Percentiles rank a stretch among this genome's conserved stretches.
These are phyloP conservation scores for Colletotrichum liaoningense DNA, from an alignment of 2,329 filamentous ascomycete genomes.

Conservation along the genomic window DNA sequence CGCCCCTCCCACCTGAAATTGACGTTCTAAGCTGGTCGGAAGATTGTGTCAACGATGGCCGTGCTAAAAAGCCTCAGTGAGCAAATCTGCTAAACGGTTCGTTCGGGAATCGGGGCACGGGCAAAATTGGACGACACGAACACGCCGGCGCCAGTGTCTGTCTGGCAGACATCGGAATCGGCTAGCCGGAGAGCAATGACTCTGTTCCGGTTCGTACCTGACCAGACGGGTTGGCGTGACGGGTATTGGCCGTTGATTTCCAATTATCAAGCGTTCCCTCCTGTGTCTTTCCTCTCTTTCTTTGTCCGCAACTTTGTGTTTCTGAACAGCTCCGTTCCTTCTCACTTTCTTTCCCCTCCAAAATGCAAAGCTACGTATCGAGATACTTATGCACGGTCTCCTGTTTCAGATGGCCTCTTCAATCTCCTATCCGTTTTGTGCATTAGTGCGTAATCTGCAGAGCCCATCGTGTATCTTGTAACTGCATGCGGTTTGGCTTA, in stretches of 20 bases:
- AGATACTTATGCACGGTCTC: constrained; percentile 17
- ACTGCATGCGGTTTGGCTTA: constrained; percentile 6
- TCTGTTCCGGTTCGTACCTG: no score
- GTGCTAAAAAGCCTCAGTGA: constrained; percentile 1
- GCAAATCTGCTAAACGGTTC: background rate
- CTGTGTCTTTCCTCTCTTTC: background rate
- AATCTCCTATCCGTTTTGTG: constrained; percentile 13
- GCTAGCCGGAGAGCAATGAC: constrained; percentile 4
- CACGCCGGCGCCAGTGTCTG: background rate
- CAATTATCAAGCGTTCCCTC: background rate
- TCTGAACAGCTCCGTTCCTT: background rate
- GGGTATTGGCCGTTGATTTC: background rate
- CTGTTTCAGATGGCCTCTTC: constrained; percentile 23
- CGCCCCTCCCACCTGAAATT: background rate
- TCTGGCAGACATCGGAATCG: background rate
- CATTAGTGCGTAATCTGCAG: background rate
- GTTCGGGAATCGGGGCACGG: background rate
- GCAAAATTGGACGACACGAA: background rate
- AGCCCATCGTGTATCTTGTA: background rate
- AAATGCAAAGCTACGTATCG: constrained; percentile 3
- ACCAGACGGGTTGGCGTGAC: background rate
- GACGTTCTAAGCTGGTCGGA: background rate
- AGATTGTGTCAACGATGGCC: background rate
- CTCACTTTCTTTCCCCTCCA: background rate
- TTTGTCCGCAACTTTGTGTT: background rate